Base-by-base conservation (phyloP, 345 rosid species). In the Cardiospermum halicacabum region DNA sequence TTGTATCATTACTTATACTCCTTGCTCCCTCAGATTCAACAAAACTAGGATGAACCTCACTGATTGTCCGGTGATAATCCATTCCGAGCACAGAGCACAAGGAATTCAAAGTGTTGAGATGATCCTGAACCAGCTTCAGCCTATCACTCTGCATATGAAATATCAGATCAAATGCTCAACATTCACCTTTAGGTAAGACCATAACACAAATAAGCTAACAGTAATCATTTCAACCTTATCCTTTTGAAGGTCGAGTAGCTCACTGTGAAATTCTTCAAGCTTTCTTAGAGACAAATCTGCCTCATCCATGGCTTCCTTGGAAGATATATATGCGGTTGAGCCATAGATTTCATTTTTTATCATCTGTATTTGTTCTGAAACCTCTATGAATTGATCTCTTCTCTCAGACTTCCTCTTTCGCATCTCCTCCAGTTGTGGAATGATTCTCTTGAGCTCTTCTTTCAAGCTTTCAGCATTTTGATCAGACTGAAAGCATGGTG, bases 361-460 rank as follows among this genome's bases (percentile, higher is more conserved):
- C 43, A 12, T 65, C 53, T 73, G 67, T 37, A 86, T 82, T 53
- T 85, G 85, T 53, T 82, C 88, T 6, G 81, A 36, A 60, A 91
- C 89, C 64, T 84, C 84, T 0, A 80, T 4, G 59, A 95, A 95
- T 68, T 91, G 96, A 68, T 86, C 80, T 74, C 86, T 87, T 79
- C 99, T 80, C 47, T 95, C 97, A 1, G 28, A 25, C 78, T 82
- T 86, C 79, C 88, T 82, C 74, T 85, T 89, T 58, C 69, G 78
- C 97, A 95, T 87, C 80, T 89, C 99, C 78, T 91, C 97, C 64
- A 95, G 58, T 54, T 86, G 94, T 30, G 97, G 97, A 69, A 89
- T 79, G 70, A 85, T 84, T 66, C 12, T 85, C 45, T 56, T 68
- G 40, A 91, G 89, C 78, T 95, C 99, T 70, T 84, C 89, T 70